Base-by-base conservation (phyloP, 2,329 filamentous ascomycete genomes). In the Pseudogymnoascus sp. region DNA sequence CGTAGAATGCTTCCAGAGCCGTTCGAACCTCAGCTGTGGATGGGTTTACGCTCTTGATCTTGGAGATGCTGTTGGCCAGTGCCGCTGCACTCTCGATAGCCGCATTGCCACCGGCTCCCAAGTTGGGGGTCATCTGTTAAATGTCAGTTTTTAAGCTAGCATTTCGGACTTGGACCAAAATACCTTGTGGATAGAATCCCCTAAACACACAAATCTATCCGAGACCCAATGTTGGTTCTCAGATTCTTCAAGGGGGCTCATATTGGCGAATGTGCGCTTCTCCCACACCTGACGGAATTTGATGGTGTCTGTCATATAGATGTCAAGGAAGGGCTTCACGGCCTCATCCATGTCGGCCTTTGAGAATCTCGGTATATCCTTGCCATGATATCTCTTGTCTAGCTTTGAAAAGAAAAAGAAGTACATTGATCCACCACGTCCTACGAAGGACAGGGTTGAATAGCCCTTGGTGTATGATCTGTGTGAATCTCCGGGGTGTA, bases 21-120 rank as follows among this genome's bases (percentile, higher is more conserved):
- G 43, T 30, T 28, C 58, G 35, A 41, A 63, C 32, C 3, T 61
- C 59, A 4, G 35, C 41, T 22, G 64, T 30, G 11, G 50, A 18
- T 39, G 41, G 12, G 59, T 4, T 60, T 47, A 43, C 4, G 20
- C 30, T 11, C 59, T 60, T 60, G 30, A 60, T 18, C 9, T 54
- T 54, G 32, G 47, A 54, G 47, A 54, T 32, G 28, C 47, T 54
- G 43, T 73, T 74, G 9, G 72, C 68, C 3, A 76, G 64, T 8
- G 67, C 66, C 4, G 74, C 74, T 2, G 71, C 74, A 59, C 70
- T 70, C 64, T 77, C 75, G 14, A 77, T 74, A 1, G 74, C 74
- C 61, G 66, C 69, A 63, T 77, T 77, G 14, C 72, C 75, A 0
- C 75, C 75, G 66, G 75, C 74, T 7, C 74, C 75, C 14, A 67